A percentile compares a stretch with the other conserved stretches of the same genome.
Conservation (phyloP, 345 rosid genomes). For the Lepidium sativum region DNA sequence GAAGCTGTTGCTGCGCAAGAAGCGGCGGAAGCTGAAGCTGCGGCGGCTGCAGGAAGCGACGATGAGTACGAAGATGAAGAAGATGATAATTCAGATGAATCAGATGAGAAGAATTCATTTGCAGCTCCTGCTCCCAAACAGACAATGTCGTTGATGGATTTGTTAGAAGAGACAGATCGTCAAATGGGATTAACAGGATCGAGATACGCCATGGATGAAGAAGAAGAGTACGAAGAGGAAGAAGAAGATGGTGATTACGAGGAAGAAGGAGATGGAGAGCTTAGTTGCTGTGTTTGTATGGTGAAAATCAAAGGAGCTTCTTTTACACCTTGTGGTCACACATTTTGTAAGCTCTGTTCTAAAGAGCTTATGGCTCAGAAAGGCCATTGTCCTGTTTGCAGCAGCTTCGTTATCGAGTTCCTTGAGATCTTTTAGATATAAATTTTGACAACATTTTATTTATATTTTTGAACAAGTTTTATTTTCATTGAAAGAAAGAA, state of each 20-base stretch:
- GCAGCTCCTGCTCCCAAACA: slow-evolving; percentile 25
- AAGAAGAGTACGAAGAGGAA: slow-evolving; percentile 25
- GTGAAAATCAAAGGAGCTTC: slow-evolving; percentile 83
- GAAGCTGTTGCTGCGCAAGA: slow-evolving; percentile 76
- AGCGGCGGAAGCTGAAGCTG: slow-evolving; percentile 56
- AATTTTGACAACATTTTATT: not conserved
- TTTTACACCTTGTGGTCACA: slow-evolving; percentile 85
- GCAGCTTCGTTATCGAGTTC: slow-evolving; percentile 62
- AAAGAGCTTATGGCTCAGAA: slow-evolving; percentile 88
- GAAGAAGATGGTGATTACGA: slow-evolving; percentile 35
- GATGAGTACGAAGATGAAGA: slow-evolving; percentile 6
- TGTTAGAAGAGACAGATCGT: slow-evolving; percentile 73
- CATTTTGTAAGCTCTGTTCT: slow-evolving; percentile 85
- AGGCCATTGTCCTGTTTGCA: slow-evolving; percentile 90
- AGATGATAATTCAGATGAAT: slow-evolving; percentile 21
- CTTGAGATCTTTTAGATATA: slow-evolving; percentile 66
- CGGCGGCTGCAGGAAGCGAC: slow-evolving; percentile 33
- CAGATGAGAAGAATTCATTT: slow-evolving; percentile 15
- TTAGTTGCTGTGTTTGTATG: slow-evolving; percentile 72
- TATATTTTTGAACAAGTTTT: not conserved
- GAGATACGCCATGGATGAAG: slow-evolving; percentile 41
- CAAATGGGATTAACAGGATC: slow-evolving; percentile 60
- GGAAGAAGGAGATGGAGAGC: slow-evolving; percentile 35
- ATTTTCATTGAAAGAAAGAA: not conserved
- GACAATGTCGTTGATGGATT: slow-evolving; percentile 83